These are phyloP conservation scores for Zoysia pacifica DNA, from an alignment of 176 grass and related monocot genomes.

Conservation along the genomic window DNA sequence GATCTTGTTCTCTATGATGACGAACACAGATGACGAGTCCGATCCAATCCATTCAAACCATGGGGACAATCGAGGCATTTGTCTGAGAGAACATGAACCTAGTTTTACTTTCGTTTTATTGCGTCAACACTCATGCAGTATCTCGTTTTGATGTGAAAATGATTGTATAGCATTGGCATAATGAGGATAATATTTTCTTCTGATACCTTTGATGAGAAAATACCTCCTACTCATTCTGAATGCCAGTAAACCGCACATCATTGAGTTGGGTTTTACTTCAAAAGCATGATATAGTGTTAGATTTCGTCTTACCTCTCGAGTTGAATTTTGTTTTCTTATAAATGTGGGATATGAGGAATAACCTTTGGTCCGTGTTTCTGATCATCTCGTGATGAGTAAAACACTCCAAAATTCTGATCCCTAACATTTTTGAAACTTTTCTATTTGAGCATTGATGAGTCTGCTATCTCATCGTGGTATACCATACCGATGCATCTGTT, in stretches of 20 bases:
- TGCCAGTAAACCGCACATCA: neutral
- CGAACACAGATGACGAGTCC: constrained; percentile 62
- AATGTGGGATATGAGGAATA: constrained; percentile 39
- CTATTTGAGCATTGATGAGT: neutral
- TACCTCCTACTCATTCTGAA: constrained; percentile 73
- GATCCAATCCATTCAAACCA: constrained; percentile 62
- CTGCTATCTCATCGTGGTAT: neutral
- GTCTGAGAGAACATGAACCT: constrained; percentile 56
- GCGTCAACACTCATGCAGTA: neutral
- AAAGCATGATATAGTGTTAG: neutral
- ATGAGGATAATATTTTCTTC: constrained; percentile 42
- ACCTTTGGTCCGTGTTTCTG: constrained; percentile 62
- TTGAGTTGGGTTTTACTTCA: neutral
- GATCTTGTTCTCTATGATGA: constrained; percentile 39
- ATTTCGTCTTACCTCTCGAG: neutral
- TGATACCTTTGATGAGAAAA: constrained; percentile 50
- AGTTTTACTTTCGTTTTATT: rapidly evolving
- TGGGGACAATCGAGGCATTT: constrained; percentile 71
- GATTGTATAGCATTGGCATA: neutral
- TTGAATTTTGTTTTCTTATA: neutral
- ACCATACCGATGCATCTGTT: neutral
- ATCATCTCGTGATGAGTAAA: constrained; percentile 46
- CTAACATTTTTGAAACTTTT: neutral
- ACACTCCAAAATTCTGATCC: constrained; percentile 41
- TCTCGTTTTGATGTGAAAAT: neutral